phyloP scores from a whole-genome alignment of 2,329 filamentous ascomycete genomes.

The Monosporascus sp. region DNA sequence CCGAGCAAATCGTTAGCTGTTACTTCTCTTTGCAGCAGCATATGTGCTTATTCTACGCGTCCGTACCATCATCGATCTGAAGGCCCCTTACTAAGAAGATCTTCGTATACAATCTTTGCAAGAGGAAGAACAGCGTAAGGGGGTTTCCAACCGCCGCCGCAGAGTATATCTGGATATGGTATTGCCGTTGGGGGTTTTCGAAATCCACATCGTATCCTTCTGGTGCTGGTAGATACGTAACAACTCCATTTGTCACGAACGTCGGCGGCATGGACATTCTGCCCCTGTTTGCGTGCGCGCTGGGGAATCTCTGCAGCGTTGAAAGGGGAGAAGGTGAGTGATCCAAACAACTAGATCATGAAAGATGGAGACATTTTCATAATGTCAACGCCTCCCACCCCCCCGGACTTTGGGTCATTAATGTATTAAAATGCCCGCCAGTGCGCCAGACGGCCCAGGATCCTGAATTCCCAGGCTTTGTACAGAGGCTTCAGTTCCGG shows the following conservation, averaged over 20 bases:
- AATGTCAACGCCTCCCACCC: no score
- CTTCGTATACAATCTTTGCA: slow-evolving; percentile 4
- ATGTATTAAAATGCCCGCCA: no score
- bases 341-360: no score
- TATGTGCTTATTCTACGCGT: not conserved
- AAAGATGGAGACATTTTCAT: no score
- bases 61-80: slow-evolving; percentile 6
- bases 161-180: slow-evolving; percentile 1
- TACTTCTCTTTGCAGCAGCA: not conserved
- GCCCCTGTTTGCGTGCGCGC: no score
- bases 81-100: slow-evolving; percentile 1
- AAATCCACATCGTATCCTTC: slow-evolving; percentile 7
- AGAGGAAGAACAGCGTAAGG: slow-evolving; percentile 1
- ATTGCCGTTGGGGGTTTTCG: slow-evolving; percentile 1
- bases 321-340: no score
- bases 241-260: not conserved
- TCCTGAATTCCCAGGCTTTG: no score
- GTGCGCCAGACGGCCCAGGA: no score
- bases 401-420: no score
- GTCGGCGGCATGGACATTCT: no score
- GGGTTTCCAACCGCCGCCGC: not conserved
- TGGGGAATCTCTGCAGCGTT: no score
- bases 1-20: not conserved
- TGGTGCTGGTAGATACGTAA: slow-evolving; percentile 3
- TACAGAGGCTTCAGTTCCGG: no score